Evolutionary conservation across 225 moss, liverwort and hornwort genomes (phyloP), one percentile per base, ranked within the genome.

Genomic region (Rhytidiadelphus loreus): DNA sequence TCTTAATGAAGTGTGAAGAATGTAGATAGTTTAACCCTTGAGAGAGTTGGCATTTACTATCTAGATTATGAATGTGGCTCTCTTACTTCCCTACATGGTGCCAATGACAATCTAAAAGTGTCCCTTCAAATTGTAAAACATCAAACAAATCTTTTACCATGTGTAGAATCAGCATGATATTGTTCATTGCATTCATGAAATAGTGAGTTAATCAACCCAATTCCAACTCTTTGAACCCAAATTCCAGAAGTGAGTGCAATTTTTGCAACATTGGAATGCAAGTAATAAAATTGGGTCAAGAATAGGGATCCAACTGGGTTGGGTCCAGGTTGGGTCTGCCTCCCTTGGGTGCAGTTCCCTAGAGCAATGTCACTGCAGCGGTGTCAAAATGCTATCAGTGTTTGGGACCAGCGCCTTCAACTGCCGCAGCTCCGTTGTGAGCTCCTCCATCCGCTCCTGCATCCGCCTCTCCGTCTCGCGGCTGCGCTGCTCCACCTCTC

Each of bases 401-500:
- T 12, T 72, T n/a, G 55, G 81, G 43, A 89, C 62, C 41, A 87
- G 88, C 28, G 71, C 86, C 86, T 86, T 90, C 63, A 88, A 46
- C 50, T 81, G 80, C 9, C 80, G 68, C 50, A 92, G 55, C 83
- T 86, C 90, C 44, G 60, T 30, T 4, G 75, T 62, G 80, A 92
- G 92, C 57, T 85, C 87, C 59, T 82, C 85, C 10, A 92, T 65
- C 7, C 77, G 86, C n/a, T 72, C 83, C 59, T 61, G 88, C 92
- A 90, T 56, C 79, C 80, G 90, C 30, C 17, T 72, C 89, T 90
- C 85, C n/a, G 76, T 87, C 57, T 79, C 92, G 24, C 86, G 88
- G 83, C 88, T 53, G 57, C 88, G 88, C 89, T 72, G 77, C 46
- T 91, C 87, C 89, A 89, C n/a, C 52, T 85, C 85, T 4, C 3